phyloP scores from a whole-genome alignment of 2,329 filamentous ascomycete genomes.

The Paecilomyces fulvus region DNA sequence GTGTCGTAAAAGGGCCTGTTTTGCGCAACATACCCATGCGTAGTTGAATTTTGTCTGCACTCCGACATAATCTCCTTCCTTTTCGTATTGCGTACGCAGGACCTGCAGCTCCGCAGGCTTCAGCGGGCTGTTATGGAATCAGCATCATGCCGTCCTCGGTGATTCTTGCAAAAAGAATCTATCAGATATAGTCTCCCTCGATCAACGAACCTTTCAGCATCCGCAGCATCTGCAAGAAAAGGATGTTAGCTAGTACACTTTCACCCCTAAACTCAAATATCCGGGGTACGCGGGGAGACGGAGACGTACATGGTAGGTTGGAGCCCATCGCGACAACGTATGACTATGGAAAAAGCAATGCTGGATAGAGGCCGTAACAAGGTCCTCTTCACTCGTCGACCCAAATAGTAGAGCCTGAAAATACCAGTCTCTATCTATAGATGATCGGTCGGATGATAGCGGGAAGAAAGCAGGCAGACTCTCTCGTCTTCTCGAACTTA shows the following conservation, averaged over 20 bases:
- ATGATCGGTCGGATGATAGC: neutral
- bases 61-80: conserved; percentile 93
- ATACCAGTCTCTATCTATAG: neutral
- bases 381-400: neutral
- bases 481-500: conserved; percentile 1
- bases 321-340: conserved; percentile 28
- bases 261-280: conserved; percentile 5
- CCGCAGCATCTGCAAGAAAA: conserved; percentile 68
- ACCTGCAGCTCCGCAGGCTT: conserved; percentile 89
- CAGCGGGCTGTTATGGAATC: conserved; percentile 54
- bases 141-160: neutral
- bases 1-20: neutral
- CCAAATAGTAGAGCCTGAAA: neutral
- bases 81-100: conserved; percentile 87
- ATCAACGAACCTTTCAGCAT: conserved; percentile 74
- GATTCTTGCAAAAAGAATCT: neutral
- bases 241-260: conserved; percentile 9
- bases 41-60: conserved; percentile 99
- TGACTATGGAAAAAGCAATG: neutral
- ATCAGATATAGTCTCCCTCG: neutral
- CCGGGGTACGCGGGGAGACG: conserved; percentile 7
- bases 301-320: conserved; percentile 42
- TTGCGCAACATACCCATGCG: conserved; percentile 65
- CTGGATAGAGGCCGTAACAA: neutral
- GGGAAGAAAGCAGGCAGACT: conserved; percentile 1